These are phyloP conservation scores for Ganoderma sinense DNA, from an alignment of 1,284 basidiomycete genomes.

Conservation along the genomic window DNA sequence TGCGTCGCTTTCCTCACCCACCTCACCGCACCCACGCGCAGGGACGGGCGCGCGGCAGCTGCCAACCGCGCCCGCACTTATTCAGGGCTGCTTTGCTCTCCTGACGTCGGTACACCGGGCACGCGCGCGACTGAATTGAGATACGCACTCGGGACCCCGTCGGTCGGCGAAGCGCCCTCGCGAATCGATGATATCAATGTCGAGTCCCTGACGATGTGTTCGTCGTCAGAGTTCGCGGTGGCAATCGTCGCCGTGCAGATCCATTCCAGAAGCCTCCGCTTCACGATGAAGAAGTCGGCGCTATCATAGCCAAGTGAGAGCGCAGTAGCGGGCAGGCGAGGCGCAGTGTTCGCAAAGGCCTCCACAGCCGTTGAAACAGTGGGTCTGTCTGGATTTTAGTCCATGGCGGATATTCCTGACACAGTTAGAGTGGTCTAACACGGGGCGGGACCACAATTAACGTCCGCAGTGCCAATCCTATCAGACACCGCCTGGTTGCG, in stretches of 20 bases:
- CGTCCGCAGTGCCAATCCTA: background rate
- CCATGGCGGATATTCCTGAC: background rate
- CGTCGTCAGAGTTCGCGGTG: background rate
- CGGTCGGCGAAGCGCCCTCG: background rate
- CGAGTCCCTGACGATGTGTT: background rate
- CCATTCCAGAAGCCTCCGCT: background rate
- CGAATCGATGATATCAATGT: background rate
- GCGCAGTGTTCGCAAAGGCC: background rate
- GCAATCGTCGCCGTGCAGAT: background rate
- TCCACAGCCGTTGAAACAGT: background rate
- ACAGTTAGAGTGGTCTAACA: background rate
- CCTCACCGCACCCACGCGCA: background rate
- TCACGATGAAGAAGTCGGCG: background rate
- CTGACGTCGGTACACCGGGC: background rate
- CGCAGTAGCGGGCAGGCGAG: background rate
- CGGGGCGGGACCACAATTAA: background rate
- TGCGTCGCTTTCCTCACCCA: slow-evolving; percentile 41
- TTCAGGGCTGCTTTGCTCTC: background rate
- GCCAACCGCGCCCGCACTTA: background rate
- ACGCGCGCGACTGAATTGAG: background rate
- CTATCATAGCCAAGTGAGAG: background rate
- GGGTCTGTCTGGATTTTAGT: background rate
- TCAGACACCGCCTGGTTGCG: background rate
- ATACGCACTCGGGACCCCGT: background rate
- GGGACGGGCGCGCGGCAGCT: background rate